Conservation (phyloP, 169 alveolate species). For the Cryptosporidium sp. region DNA sequence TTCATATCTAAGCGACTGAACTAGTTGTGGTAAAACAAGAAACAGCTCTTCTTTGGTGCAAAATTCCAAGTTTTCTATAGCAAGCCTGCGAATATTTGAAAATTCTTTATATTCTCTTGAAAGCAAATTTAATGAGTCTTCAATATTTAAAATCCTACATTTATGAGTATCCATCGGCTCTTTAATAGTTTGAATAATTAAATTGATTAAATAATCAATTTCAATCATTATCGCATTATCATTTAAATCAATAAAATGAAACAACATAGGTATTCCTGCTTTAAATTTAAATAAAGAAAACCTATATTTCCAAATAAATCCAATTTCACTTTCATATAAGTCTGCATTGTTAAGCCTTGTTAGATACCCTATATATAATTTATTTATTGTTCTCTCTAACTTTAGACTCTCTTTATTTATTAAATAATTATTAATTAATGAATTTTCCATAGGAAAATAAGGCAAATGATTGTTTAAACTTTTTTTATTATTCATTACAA, state of each 20-base stretch:
- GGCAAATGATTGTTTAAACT: neutral
- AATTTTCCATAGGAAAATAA: neutral
- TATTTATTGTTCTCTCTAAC: slow-evolving; percentile 1
- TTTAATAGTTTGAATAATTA: neutral
- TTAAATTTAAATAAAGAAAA: neutral
- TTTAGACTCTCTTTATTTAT: neutral
- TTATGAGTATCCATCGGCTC: neutral
- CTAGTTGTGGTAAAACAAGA: slow-evolving; percentile 75
- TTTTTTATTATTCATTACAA: neutral
- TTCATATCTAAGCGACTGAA: slow-evolving; percentile 81
- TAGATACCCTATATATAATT: neutral
- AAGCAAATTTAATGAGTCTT: slow-evolving; percentile 56
- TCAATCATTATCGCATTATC: slow-evolving; percentile 28
- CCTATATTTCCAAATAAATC: slow-evolving; percentile 44
- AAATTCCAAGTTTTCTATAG: slow-evolving; percentile 82
- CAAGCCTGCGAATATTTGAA: slow-evolving; percentile 85
- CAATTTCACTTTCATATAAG: neutral
- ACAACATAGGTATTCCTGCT: slow-evolving; percentile 42
- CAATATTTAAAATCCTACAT: slow-evolving; percentile 12
- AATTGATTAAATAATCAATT: slow-evolving; percentile 10
- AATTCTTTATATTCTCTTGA: slow-evolving; percentile 78
- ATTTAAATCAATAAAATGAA: slow-evolving; percentile 15
- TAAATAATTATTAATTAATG: neutral
- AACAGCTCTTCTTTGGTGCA: slow-evolving; percentile 68
- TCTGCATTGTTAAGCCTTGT: neutral